A percentile compares a stretch with the other conserved stretches of the same genome.
Conservation (phyloP, 768 basidiomycete genomes). For the Amyloporia xantha region DNA sequence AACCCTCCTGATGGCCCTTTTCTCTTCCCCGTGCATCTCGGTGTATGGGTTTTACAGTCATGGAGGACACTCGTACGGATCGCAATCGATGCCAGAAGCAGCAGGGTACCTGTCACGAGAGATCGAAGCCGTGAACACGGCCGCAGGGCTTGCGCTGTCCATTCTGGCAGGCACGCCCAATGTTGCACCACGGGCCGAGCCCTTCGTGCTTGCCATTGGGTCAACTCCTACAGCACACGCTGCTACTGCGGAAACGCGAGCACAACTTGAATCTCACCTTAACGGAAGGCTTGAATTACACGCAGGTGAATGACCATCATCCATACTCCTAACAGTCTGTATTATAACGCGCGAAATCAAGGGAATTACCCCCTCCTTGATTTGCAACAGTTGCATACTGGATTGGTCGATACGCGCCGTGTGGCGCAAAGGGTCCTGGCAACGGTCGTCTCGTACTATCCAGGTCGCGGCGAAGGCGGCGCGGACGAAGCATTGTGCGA, state of each 20-base stretch:
- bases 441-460: conserved; percentile 76
- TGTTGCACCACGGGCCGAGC: conserved; percentile 29
- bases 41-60: conserved; percentile 86
- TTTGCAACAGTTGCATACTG: conserved; percentile 76
- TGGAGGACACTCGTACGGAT: conserved; percentile 71
- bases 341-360: no score
- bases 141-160: conserved; percentile 50
- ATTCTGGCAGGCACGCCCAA: conserved; percentile 34
- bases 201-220: conserved; percentile 73
- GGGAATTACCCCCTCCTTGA: conserved; percentile 83
- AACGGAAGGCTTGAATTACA: conserved; percentile 55
- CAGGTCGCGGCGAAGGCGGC: conserved; percentile 53
- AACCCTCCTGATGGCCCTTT: conserved; percentile 43
- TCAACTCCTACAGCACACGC: conserved; percentile 87
- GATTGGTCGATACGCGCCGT: conserved; percentile 44
- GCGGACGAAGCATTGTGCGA: conserved; percentile 75
- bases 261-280: conserved; percentile 38
- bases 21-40: conserved; percentile 48
- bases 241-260: conserved; percentile 46
- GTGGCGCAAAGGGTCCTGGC: conserved; percentile 67
- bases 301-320: conserved; percentile 46
- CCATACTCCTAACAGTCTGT: not conserved
- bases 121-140: conserved; percentile 61
- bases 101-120: conserved; percentile 61
- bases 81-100: conserved; percentile 60